Conservation (phyloP, 1,284 basidiomycete genomes). For the Schizophyllum amplum region DNA sequence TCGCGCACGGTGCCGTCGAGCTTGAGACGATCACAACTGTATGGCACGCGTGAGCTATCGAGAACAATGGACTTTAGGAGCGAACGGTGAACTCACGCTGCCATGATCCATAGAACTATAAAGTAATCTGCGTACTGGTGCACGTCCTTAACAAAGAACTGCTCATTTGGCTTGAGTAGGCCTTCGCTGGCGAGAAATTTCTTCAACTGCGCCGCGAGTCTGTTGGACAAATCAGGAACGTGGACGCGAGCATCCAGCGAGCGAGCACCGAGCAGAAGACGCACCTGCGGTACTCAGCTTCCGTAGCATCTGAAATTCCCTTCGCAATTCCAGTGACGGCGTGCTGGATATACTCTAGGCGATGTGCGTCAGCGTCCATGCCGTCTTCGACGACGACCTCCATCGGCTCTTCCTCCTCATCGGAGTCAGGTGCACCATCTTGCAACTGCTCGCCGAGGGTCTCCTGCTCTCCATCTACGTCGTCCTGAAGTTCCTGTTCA, state of each 20-base stretch:
- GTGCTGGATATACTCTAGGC: too few relatives aligned
- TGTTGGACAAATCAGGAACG: too few relatives aligned
- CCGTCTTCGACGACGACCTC: not conserved
- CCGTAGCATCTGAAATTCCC: constrained; percentile 22
- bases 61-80: not conserved
- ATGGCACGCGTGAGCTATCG: not conserved
- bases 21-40: constrained; percentile 20
- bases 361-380: too few relatives aligned
- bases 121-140: constrained; percentile 14
- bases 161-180: constrained; percentile 4
- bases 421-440: not conserved
- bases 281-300: constrained; percentile 20
- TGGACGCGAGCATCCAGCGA: too few relatives aligned
- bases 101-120: constrained; percentile 27
- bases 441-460: constrained; percentile 5
- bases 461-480: constrained; percentile 20
- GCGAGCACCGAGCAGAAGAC: too few relatives aligned
- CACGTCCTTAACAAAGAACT: constrained; percentile 17
- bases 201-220: too few relatives aligned
- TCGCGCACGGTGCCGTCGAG: constrained; percentile 17
- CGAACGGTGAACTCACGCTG: constrained; percentile 1
- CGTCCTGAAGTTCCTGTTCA: constrained; percentile 12
- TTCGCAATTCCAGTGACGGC: constrained; percentile 19
- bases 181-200: too few relatives aligned
- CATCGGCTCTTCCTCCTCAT: constrained; percentile 3